Evolutionary conservation across 1,284 basidiomycete species (phyloP).

Genomic region (Cryptococcus sp.): DNA sequence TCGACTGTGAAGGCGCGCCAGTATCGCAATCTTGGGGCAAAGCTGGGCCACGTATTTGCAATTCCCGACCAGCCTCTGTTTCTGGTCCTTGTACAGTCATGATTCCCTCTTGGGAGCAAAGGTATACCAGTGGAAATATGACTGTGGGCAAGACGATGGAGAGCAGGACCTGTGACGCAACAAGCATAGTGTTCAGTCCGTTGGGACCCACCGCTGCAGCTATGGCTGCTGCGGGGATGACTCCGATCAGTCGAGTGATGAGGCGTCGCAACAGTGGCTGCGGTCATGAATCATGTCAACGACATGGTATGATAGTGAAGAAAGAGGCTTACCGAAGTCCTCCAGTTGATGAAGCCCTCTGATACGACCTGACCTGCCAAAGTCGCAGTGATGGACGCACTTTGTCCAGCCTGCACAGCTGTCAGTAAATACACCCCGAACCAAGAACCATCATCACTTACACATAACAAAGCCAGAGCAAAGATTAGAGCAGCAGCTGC

Average conservation of each 20-base stretch:
- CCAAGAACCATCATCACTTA: constrained; percentile 22
- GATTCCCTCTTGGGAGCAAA: constrained; percentile 67
- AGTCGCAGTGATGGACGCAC: constrained; percentile 88
- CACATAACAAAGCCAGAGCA: constrained; percentile 76
- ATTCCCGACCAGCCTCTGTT: constrained; percentile 6
- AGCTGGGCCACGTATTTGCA: background rate
- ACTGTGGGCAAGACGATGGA: constrained; percentile 87
- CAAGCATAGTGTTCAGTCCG: constrained; percentile 79
- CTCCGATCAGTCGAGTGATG: constrained; percentile 77
- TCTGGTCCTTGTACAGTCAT: constrained; percentile 63
- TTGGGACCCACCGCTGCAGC: constrained; percentile 70
- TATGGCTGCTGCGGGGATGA: constrained; percentile 83
- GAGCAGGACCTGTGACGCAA: constrained; percentile 84
- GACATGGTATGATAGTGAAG: background rate
- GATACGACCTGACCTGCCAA: constrained; percentile 88
- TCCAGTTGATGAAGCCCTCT: constrained; percentile 93
- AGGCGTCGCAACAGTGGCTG: constrained; percentile 78
- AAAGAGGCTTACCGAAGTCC: constrained; percentile 64
- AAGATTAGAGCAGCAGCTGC: constrained; percentile 76
- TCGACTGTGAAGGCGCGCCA: background rate
- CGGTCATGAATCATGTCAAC: background rate
- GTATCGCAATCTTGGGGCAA: background rate
- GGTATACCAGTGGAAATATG: constrained; percentile 73
- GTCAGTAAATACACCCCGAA: background rate
- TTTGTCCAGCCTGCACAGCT: constrained; percentile 68